Evolutionary conservation across 345 rosid genomes (phyloP).

Genomic region (Jatropha curcas): DNA sequence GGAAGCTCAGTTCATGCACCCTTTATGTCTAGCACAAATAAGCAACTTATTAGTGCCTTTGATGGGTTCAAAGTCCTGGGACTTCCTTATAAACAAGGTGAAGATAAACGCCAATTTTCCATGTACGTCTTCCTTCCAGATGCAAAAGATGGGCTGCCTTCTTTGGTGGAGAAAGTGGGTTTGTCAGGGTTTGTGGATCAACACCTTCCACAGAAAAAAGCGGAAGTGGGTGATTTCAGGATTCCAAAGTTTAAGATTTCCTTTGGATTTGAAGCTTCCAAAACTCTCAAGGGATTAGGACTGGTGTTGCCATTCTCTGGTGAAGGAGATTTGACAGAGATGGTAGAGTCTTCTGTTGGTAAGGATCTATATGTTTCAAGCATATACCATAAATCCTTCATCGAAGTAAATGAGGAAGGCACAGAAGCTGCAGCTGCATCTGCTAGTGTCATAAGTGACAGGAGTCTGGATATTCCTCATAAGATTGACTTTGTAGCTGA

Average conservation of each 20-base stretch:
- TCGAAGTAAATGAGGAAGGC: conserved; percentile 77
- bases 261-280: conserved; percentile 57
- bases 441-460: conserved; percentile 35
- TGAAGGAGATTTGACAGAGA: conserved; percentile 53
- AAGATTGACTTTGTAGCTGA: conserved; percentile 64
- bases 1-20: conserved; percentile 54
- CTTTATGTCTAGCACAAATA: conserved; percentile 76
- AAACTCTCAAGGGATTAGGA: conserved; percentile 53
- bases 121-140: conserved; percentile 79
- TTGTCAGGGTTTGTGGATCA: conserved; percentile 51
- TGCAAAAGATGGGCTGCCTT: conserved; percentile 55
- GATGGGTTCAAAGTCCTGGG: conserved; percentile 71
- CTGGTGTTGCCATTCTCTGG: conserved; percentile 50
- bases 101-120: conserved; percentile 62
- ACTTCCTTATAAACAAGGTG: conserved; percentile 71
- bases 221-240: conserved; percentile 47
- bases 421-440: conserved; percentile 75
- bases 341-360: conserved; percentile 53
- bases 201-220: conserved; percentile 43
- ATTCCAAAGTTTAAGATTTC: conserved; percentile 63
- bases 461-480: neutral
- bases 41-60: conserved; percentile 46
- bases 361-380: conserved; percentile 43
- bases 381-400: conserved; percentile 60
- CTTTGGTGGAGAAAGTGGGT: conserved; percentile 45